Percentiles rank a stretch among this genome's conserved stretches.
phyloP scores from a whole-genome alignment of 192 early-diverging fungal species.

The Diversispora eburnea region DNA sequence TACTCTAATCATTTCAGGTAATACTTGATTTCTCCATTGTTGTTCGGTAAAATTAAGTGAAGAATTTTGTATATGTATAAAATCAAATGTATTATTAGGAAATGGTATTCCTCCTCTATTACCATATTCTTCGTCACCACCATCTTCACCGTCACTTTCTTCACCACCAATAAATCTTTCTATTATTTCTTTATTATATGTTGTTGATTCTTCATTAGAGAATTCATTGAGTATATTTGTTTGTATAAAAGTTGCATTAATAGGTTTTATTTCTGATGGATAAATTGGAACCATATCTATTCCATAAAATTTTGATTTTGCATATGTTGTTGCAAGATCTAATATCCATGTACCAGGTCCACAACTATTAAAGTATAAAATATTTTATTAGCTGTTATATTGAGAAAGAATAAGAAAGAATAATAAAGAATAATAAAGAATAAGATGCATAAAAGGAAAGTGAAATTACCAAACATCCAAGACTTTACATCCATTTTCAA shows the following conservation, averaged over 20 bases:
- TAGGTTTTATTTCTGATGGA: conserved; percentile 4
- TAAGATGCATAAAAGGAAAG: neutral
- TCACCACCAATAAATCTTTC: no score
- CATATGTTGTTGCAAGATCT: conserved; percentile 38
- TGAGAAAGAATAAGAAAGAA: neutral
- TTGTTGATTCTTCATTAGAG: no score
- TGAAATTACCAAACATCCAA: conserved; percentile 26
- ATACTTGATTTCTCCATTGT: neutral
- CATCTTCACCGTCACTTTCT: no score
- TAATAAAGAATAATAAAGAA: neutral
- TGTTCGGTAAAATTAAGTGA: neutral
- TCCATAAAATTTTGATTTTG: conserved; percentile 30
- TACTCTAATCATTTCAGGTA: neutral
- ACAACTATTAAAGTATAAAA: conserved; percentile 15
- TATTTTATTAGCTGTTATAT: neutral
- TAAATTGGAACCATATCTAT: conserved; percentile 35
- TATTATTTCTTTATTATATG: no score
- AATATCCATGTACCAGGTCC: conserved; percentile 40
- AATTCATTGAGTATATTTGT: conserved; percentile 17
- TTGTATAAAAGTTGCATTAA: conserved; percentile 19
- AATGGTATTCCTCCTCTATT: conserved; percentile 13
- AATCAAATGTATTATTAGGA: conserved; percentile 28
- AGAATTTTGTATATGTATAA: conserved; percentile 19
- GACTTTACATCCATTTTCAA: conserved; percentile 9
- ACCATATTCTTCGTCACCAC: no score